Evolutionary conservation across 441 rosid species (phyloP).

Genomic region (Flueggea neowawraea): DNA sequence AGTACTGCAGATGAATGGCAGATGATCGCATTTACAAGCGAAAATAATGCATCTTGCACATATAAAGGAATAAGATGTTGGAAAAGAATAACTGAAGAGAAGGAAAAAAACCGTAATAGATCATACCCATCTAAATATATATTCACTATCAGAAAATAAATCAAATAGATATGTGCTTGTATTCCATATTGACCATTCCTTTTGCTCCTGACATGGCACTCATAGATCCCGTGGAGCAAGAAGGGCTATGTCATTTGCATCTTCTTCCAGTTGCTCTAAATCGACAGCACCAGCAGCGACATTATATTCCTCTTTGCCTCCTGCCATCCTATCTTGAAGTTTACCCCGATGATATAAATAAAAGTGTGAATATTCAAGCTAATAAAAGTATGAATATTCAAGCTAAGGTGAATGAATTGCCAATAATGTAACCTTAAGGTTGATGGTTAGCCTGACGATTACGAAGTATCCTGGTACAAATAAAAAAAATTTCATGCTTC

Average conservation of each 20-base stretch:
- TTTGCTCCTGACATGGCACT: slow-evolving; percentile 89
- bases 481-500: background rate
- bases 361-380: background rate
- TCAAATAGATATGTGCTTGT: slow-evolving; percentile 50
- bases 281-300: slow-evolving; percentile 95
- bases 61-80: too few relatives aligned
- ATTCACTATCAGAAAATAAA: too few relatives aligned
- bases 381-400: background rate
- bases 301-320: slow-evolving; percentile 98
- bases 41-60: too few relatives aligned
- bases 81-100: too few relatives aligned
- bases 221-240: slow-evolving; percentile 65
- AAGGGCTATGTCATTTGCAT: slow-evolving; percentile 82
- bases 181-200: slow-evolving; percentile 93
- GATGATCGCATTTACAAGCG: background rate
- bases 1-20: slow-evolving; percentile 33
- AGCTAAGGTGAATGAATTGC: background rate
- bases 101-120: too few relatives aligned
- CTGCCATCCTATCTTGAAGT: slow-evolving; percentile 93
- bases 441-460: too few relatives aligned
- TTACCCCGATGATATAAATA: slow-evolving; percentile 54
- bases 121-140: too few relatives aligned
- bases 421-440: background rate
- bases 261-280: slow-evolving; percentile 86
- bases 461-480: too few relatives aligned